Base-by-base conservation (phyloP, 2,329 filamentous ascomycete species). In the Aspergillus bombycis region DNA sequence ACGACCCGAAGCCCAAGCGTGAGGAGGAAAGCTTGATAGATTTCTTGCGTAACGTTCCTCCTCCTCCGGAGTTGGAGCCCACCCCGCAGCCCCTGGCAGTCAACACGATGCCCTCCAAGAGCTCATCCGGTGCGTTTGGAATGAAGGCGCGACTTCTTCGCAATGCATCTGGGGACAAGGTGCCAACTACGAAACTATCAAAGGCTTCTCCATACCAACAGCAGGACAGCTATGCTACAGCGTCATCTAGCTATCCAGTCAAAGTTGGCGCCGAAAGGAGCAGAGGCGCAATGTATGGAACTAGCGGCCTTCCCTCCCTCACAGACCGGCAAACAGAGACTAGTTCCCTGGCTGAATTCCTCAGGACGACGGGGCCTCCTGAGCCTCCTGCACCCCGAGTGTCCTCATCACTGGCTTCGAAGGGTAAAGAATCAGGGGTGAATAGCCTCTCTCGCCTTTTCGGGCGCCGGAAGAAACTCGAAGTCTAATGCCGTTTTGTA, bases 271-370 rank as follows among this genome's bases (percentile, higher is more conserved):
- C 74, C 46, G 77, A 78, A 56, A 75, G 78, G 19, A 74, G 73
- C 58, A 69, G 66, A 53, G 62, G 61, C 19, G 38, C 63, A 34
- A 55, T 62, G 53, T 57, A 61, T 45, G 61, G 43, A 45, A 41
- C 62, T 12, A 58, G 61, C 19, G 68, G 71, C 50, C 68, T 68
- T 63, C 70, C 68, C 45, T 66, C 66, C 64, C 48, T 70, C 38
- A 64, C 71, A 11, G 64, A 73, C 50, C 68, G 72, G 45, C 71
- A 74, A 57, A 78, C 75, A 21, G 78, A 79, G 30, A 93, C 89
- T 2, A 84, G 85, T 21, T 91, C 93, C 57, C 78, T 94, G 52
- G 91, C 91, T 0, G 87, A 88, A 58, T 94, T 94, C 74, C 79
- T 95, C 36, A 86, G 85, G 59, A 87, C 88, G 70, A 91, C 89